A percentile compares a stretch with the other conserved stretches of the same genome.
Evolutionary conservation across 768 basidiomycete species (phyloP).

Genomic region (Lentinula edodes): DNA sequence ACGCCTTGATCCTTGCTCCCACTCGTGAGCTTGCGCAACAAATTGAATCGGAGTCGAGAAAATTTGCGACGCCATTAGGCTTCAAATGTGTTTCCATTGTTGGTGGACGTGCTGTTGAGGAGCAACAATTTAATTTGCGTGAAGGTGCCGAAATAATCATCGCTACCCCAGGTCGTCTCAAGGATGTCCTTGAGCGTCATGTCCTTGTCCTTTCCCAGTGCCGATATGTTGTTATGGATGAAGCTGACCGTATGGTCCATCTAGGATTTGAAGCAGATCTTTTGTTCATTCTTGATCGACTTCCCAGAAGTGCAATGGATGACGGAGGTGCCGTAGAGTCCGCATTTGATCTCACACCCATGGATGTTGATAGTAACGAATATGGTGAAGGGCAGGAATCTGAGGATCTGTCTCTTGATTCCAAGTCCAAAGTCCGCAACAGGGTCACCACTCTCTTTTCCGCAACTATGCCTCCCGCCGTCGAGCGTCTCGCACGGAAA

Average conservation of each 20-base stretch:
- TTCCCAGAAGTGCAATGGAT: slow-evolving; percentile 40
- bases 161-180: slow-evolving; percentile 96
- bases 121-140: slow-evolving; percentile 96
- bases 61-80: slow-evolving; percentile 86
- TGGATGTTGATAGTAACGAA: slow-evolving; percentile 57
- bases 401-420: slow-evolving; percentile 3
- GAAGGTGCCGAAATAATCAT: slow-evolving; percentile 99
- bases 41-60: slow-evolving; percentile 88
- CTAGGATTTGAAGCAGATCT: slow-evolving; percentile 95
- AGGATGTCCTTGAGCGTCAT: slow-evolving; percentile 94
- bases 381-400: slow-evolving; percentile 52
- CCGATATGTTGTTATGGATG: slow-evolving; percentile 99
- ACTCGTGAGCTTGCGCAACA: slow-evolving; percentile 99
- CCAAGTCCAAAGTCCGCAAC: slow-evolving; percentile 55
- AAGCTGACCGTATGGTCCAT: slow-evolving; percentile 98
- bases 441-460: slow-evolving; percentile 96
- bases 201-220: slow-evolving; percentile 96
- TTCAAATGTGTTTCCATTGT: slow-evolving; percentile 97
- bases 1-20: slow-evolving; percentile 87
- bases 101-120: slow-evolving; percentile 95
- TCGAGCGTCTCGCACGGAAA: slow-evolving; percentile 91
- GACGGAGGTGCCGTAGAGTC: slow-evolving; percentile 76
- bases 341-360: slow-evolving; percentile 59
- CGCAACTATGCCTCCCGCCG: slow-evolving; percentile 97
- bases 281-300: slow-evolving; percentile 89